A percentile compares a stretch with the other conserved stretches of the same genome.
Evolutionary conservation across 495 filamentous ascomycete genomes (phyloP).

Genomic region (Aspergillus leporis): DNA sequence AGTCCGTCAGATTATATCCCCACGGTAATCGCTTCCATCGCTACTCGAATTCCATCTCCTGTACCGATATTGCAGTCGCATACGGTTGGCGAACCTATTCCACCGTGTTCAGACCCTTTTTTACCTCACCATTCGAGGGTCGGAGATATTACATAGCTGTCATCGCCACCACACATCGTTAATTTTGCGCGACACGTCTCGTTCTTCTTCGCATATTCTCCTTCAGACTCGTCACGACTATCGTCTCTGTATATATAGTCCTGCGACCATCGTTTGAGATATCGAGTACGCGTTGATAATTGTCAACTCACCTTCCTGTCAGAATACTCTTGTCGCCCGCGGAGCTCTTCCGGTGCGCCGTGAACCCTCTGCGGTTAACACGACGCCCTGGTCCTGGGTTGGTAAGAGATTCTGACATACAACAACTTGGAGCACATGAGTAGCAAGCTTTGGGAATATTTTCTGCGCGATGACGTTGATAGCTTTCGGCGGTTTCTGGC

Average conservation of each 20-base stretch:
- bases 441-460: slow-evolving; percentile 92
- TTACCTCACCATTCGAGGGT: slow-evolving; percentile 12
- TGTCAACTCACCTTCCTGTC: slow-evolving; percentile 18
- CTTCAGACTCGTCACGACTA: neutral
- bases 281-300: slow-evolving; percentile 18
- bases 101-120: slow-evolving; percentile 5
- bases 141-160: slow-evolving; percentile 22
- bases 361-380: slow-evolving; percentile 75
- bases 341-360: slow-evolving; percentile 78
- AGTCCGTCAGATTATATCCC: neutral
- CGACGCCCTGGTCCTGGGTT: slow-evolving; percentile 74
- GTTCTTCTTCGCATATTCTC: slow-evolving; percentile 7
- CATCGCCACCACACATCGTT: slow-evolving; percentile 24
- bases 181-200: slow-evolving; percentile 6
- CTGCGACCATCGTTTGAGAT: neutral
- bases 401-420: slow-evolving; percentile 54
- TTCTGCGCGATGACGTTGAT: slow-evolving; percentile 94
- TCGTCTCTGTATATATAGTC: neutral
- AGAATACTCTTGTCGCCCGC: slow-evolving; percentile 44
- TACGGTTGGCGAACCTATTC: slow-evolving; percentile 6
- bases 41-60: neutral
- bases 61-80: slow-evolving; percentile 11
- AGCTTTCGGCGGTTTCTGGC: slow-evolving; percentile 81
- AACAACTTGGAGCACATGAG: slow-evolving; percentile 74
- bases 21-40: neutral